Conservation (phyloP, 495 filamentous ascomycete species). For the Amphirosellinia nigrospora region DNA sequence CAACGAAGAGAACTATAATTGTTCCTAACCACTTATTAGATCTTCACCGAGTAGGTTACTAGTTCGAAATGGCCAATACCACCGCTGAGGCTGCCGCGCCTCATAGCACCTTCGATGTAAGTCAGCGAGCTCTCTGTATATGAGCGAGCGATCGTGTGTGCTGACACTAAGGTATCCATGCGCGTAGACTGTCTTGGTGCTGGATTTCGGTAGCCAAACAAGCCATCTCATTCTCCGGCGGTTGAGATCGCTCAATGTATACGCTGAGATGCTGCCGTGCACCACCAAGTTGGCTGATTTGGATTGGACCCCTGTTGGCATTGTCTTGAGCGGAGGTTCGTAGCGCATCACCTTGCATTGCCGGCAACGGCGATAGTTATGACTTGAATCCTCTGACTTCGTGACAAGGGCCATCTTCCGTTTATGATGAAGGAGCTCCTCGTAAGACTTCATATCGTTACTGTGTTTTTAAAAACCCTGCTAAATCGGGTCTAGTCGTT, state of each 20-base stretch:
- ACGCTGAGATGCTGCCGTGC: constrained; percentile 91
- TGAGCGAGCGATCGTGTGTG: neutral
- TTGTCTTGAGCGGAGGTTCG: constrained; percentile 74
- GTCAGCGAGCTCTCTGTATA: constrained; percentile 9
- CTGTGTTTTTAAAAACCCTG: constrained; percentile 13
- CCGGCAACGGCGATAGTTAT: neutral
- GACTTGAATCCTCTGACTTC: constrained; percentile 1
- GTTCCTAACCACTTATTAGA: neutral
- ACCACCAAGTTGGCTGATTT: constrained; percentile 84
- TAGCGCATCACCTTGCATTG: neutral
- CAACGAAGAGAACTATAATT: neutral
- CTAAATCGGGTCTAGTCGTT: constrained; percentile 46
- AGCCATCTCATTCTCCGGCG: constrained; percentile 79
- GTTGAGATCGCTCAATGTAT: constrained; percentile 81
- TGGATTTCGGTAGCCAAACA: constrained; percentile 73
- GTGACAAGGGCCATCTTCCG: constrained; percentile 39
- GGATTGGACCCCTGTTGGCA: constrained; percentile 79
- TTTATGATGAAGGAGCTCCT: constrained; percentile 72
- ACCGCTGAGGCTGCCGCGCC: constrained; percentile 28
- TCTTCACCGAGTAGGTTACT: neutral
- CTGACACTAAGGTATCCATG: constrained; percentile 6
- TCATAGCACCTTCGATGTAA: constrained; percentile 33
- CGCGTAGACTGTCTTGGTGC: constrained; percentile 64
- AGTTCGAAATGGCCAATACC: constrained; percentile 20
- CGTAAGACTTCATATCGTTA: constrained; percentile 45